Conservation (phyloP, 2,329 filamentous ascomycete genomes). For the Cryphonectria parasitica region DNA sequence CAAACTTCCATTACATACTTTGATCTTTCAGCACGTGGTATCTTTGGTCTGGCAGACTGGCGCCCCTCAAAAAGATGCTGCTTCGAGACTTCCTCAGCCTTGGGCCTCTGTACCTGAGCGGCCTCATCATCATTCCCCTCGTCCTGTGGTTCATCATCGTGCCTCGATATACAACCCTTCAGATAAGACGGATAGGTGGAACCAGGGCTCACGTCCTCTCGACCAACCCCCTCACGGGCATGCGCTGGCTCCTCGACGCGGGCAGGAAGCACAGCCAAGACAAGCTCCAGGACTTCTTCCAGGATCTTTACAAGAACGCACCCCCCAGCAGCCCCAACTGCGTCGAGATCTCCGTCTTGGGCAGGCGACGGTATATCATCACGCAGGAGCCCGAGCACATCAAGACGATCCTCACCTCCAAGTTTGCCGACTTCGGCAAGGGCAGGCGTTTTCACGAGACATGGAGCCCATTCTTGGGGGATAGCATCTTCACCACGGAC, state of each 20-base stretch:
- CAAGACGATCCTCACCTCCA: slow-evolving; percentile 58
- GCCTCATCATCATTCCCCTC: slow-evolving; percentile 23
- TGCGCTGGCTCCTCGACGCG: slow-evolving; percentile 36
- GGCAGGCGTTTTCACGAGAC: slow-evolving; percentile 46
- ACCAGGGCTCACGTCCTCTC: slow-evolving; percentile 40
- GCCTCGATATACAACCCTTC: slow-evolving; percentile 34
- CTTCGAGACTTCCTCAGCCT: slow-evolving; percentile 22
- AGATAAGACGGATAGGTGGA: slow-evolving; percentile 40
- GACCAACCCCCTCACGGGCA: slow-evolving; percentile 41
- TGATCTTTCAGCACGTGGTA: not conserved
- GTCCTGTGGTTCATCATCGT: slow-evolving; percentile 32
- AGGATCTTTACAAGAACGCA: slow-evolving; percentile 36
- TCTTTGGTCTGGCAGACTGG: no score
- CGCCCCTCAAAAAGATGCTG: slow-evolving; percentile 12
- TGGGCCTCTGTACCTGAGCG: slow-evolving; percentile 18
- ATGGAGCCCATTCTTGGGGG: slow-evolving; percentile 54
- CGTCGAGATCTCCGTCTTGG: slow-evolving; percentile 42
- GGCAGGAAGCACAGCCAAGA: slow-evolving; percentile 39
- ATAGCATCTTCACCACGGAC: slow-evolving; percentile 60
- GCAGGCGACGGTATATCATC: slow-evolving; percentile 44
- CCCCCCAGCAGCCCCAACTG: slow-evolving; percentile 41
- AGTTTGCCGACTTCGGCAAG: slow-evolving; percentile 60
- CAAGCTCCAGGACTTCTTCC: slow-evolving; percentile 39
- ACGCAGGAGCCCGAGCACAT: slow-evolving; percentile 61
- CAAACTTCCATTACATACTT: not conserved